Evolutionary conservation across 345 rosid genomes (phyloP), one percentile per base, ranked within the genome.

Genomic region (Gossypium turneri): DNA sequence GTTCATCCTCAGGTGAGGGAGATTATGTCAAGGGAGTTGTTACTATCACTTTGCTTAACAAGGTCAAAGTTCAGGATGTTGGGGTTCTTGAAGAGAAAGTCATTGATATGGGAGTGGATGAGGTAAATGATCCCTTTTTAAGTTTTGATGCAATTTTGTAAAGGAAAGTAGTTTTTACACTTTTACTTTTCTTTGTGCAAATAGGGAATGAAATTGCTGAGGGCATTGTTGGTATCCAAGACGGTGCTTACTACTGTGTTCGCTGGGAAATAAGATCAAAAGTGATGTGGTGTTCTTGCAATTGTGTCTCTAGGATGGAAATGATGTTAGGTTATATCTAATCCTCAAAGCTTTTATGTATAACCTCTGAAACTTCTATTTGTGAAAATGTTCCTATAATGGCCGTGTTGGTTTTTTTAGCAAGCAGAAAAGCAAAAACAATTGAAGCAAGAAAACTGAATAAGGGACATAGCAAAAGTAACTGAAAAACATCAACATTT

Each of bases 21-120:
- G 88, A 83, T 9, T 85, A 69, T 43, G 85, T 77, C 15, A 85
- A 81, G 50, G 82, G 78, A 1, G 58, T 74, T 24, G 77, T 83
- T 5, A 81, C 81, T 50, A 71, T 79, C 3, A 43, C 78, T 38
- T 34, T 75, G 58, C 57, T 84, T 1, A 67, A 52, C 20, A 75
- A 79, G 45, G 72, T 81, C 63, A 63, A 77, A 15, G 45, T 77
- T 2, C n/a, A 55, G 22, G 69, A 73, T 19, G 38, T 59, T 10
- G 29, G 63, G 58, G 22, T 55, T 55, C 58, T 55, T 55, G 58
- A 13, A 59, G 38, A 53, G 57, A 22, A 22, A 53, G 57, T 53
- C 20, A 17, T 53, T 17, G 57, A 53, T 4, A 16, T 53, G 57
- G 2, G 57, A 53, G 22, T 53, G 7, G 8, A 53, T 53, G 22